Evolutionary conservation across 805 yeast genomes (phyloP).

Genomic region (Barnettozyma sp.): DNA sequence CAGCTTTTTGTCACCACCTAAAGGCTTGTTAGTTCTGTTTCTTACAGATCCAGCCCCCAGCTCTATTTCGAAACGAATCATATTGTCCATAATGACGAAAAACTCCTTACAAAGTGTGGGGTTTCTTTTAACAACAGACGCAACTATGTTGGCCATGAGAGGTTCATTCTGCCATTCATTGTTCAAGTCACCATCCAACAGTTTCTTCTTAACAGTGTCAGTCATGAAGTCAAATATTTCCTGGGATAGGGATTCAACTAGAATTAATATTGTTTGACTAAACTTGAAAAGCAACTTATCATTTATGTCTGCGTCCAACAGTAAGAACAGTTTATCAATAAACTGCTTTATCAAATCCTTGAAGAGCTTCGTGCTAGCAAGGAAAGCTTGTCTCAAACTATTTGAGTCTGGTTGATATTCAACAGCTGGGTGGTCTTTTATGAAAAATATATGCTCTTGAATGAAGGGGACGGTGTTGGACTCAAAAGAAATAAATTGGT

Average conservation of each 20-base stretch:
- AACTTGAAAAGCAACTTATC: conserved; percentile 33
- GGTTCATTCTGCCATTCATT: conserved; percentile 56
- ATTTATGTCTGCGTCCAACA: conserved; percentile 48
- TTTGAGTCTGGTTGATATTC: conserved; percentile 37
- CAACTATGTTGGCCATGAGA: conserved; percentile 64
- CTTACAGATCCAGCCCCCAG: conserved; percentile 76
- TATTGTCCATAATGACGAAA: conserved; percentile 27
- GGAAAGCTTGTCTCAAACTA: conserved; percentile 48
- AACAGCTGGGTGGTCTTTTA: conserved; percentile 29
- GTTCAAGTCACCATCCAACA: conserved; percentile 49
- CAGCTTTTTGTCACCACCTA: conserved; percentile 72
- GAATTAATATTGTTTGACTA: conserved; percentile 38
- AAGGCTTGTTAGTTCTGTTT: conserved; percentile 51
- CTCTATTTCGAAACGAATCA: conserved; percentile 56
- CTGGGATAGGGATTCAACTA: conserved; percentile 55
- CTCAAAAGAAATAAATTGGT: conserved; percentile 35
- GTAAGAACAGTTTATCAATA: conserved; percentile 49
- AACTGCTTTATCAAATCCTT: conserved; percentile 50
- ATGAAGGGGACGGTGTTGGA: conserved; percentile 49
- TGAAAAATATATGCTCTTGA: conserved; percentile 50
- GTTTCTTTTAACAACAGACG: conserved; percentile 61
- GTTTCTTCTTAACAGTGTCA: conserved; percentile 30
- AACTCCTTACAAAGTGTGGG: conserved; percentile 19
- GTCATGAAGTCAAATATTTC: conserved; percentile 42
- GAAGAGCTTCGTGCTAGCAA: conserved; percentile 69